Evolutionary conservation across 1,284 basidiomycete genomes (phyloP), one percentile per base, ranked within the genome.

Genomic region (Cutaneotrichosporon cyanovorans): DNA sequence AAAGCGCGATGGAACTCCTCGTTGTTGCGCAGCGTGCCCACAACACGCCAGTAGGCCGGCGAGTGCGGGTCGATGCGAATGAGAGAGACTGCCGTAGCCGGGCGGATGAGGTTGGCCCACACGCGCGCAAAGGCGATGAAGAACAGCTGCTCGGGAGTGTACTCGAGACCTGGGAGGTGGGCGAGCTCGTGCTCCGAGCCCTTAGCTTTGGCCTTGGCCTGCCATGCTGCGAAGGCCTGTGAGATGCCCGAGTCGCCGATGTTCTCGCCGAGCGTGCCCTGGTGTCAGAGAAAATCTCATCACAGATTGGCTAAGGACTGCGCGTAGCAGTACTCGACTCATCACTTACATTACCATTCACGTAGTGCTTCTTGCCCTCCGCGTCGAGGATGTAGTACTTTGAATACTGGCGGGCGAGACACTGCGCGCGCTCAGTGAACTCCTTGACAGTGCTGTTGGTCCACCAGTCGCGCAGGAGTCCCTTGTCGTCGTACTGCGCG

Each of bases 51-150:
- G 35, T 78, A 75, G 53, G 63, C 79, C 0, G 89, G 89, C 16
- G 87, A 87, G 65, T 93, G 91, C 19, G 89, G 87, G 62, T 95
- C 89, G 4, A 85, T 83, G 42, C 86, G 80, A 36, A 93, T 80
- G 22, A 84, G 80, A 53, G 82, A 80, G 21, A 91, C 78, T 76
- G 86, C 66, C 4, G 51, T 57, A 2, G 67, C 69, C 11, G 73
- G 71, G 37, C 66, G 64, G 30, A 51, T 56, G 41, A 65, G 55
- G 25, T 65, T 47, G 16, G 60, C 60, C 63, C 62, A 66, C 32
- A 55, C 52, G 35, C 60, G 55, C 12, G 60, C 89, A 62, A 85
- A 92, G 2, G 87, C 80, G 48, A 93, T 80, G 75, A 90, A 92
- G 75, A 92, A 93, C 30, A 92, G 72, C 74, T 93, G 89, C 40